Conservation (phyloP, 179 eudicot genomes). For the Silene coronaria region DNA sequence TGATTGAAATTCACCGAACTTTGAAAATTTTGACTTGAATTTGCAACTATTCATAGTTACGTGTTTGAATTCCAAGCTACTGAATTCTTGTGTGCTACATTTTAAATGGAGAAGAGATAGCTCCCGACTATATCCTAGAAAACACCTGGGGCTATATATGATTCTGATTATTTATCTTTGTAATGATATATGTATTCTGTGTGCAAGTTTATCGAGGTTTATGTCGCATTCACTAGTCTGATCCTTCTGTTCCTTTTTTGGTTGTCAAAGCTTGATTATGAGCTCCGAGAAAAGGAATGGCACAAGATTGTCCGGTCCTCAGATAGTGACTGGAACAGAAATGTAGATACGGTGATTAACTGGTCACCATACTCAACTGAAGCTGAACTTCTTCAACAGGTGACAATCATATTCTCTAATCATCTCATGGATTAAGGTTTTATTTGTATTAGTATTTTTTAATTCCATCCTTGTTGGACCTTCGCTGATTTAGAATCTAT, state of each 20-base stretch:
- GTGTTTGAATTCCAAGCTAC: neutral
- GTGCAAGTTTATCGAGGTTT: neutral
- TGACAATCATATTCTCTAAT: constrained; percentile 22
- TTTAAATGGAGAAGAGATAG: neutral
- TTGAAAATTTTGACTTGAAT: neutral
- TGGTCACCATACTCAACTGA: constrained; percentile 94
- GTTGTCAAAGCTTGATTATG: constrained; percentile 62
- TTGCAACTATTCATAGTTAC: neutral
- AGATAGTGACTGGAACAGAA: constrained; percentile 59
- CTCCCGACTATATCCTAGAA: neutral
- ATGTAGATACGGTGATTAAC: constrained; percentile 53
- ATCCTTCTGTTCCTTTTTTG: constrained; percentile 10
- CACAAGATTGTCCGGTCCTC: constrained; percentile 52
- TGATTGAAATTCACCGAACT: neutral
- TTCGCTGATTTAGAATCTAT: neutral
- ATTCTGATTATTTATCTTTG: neutral
- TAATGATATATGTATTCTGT: neutral
- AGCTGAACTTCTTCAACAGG: constrained; percentile 79
- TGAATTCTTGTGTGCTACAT: neutral
- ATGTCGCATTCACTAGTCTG: neutral
- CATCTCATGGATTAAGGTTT: neutral
- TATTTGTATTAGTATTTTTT: neutral
- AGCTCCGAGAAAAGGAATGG: constrained; percentile 49
- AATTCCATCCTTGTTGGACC: neutral
- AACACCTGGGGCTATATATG: neutral